These are phyloP conservation scores for Didymella sp. DNA, from an alignment of 2,329 filamentous ascomycete genomes.

Conservation along the genomic window DNA sequence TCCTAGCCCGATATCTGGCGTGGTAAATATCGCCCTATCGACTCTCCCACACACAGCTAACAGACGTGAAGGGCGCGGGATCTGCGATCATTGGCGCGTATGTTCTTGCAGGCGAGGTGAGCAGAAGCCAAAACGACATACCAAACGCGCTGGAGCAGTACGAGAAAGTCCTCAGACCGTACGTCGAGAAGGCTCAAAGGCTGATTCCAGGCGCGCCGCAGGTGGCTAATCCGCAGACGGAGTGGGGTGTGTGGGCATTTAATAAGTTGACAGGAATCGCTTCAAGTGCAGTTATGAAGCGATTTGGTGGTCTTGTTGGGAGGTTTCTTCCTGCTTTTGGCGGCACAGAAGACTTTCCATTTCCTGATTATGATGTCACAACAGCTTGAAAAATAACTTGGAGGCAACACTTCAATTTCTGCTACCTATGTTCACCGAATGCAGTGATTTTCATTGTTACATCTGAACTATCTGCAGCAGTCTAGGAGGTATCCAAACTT, in stretches of 20 bases:
- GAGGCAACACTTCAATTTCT: background rate
- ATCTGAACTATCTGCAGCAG: background rate
- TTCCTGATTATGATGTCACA: conserved; percentile 22
- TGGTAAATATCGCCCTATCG: conserved; percentile 21
- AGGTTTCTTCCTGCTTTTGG: conserved; percentile 28
- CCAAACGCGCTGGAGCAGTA: conserved; percentile 34
- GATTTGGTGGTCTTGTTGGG: conserved; percentile 21
- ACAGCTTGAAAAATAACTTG: background rate
- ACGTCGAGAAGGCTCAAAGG: conserved; percentile 34
- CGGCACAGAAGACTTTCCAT: conserved; percentile 18
- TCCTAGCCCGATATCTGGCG: conserved; percentile 44
- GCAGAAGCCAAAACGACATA: conserved; percentile 28
- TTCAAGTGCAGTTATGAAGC: conserved; percentile 21
- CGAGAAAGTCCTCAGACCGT: conserved; percentile 28
- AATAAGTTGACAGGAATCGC: conserved; percentile 27
- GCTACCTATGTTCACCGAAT: background rate
- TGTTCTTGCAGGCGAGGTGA: conserved; percentile 49
- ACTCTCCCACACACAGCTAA: background rate
- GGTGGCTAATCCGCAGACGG: conserved; percentile 35
- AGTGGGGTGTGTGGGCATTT: conserved; percentile 31
- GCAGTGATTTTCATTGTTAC: background rate
- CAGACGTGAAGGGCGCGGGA: conserved; percentile 29
- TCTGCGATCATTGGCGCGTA: conserved; percentile 51
- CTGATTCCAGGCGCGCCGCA: conserved; percentile 36
- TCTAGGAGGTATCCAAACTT: background rate